Base-by-base conservation (phyloP, 2,329 filamentous ascomycete genomes). In the Tetracladium maxilliforme region DNA sequence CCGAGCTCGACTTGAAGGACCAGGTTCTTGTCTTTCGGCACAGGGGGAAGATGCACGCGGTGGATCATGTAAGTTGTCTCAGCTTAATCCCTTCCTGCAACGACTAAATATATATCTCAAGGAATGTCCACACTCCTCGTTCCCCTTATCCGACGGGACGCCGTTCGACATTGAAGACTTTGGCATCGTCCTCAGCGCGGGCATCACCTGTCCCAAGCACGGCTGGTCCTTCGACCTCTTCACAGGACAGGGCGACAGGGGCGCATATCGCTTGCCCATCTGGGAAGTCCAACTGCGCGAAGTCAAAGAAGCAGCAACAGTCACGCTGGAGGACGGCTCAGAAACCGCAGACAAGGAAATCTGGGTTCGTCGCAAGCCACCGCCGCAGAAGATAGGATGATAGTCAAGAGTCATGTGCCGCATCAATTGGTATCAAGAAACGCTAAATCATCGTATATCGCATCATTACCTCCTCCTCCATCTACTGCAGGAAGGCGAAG, bases 151-250 rank as follows among this genome's bases (percentile, higher is more conserved):
- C 0, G 58, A 64, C 21, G 72, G 69, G 0, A 61, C 48, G 0
- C 54, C 71, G 0, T 79, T 78, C 30, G 75, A 81, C 27, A 79
- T 81, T 36, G 75, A 81, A 35, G 75, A 81, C 31, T 81, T 79
- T 40, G 74, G 75, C 0, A 49, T 76, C 3, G 54, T 61, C 5
- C 43, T 76, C 6, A 74, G 69, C 27, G 59, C 68, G 0, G 75
- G 72, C 0, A 49, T 81, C 4, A 63, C 58, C 0, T 81, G 75
- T 42, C 70, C 73, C 0, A 77, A 77, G 33, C 74, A 80, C 32
- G 66, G 57, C 5, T 81, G 75, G 75, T 73, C 70, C 0, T 81
- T 80, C 44, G 75, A 81, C 40, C 37, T 80, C 3, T 64, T 69
- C 26, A 66, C 72, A 0, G 75, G 75, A 0, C 53, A 54, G 36